A percentile compares a stretch with the other conserved stretches of the same genome.
Conservation (phyloP, 2,329 filamentous ascomycete genomes). For the Hymenoscyphus fraxineus region DNA sequence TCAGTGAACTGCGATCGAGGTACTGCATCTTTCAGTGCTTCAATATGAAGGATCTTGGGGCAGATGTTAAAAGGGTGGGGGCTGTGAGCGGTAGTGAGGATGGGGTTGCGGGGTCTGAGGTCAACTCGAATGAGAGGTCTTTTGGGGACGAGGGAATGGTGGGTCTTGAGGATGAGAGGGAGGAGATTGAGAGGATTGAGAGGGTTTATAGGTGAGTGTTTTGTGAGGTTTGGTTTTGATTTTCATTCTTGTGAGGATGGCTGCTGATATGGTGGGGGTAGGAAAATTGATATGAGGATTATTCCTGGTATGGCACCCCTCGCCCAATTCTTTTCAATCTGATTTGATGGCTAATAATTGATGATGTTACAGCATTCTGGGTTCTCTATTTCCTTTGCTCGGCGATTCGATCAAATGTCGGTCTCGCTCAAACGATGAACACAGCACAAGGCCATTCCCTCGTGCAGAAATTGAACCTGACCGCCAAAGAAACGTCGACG, state of each 20-base stretch:
- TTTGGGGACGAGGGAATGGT: slow-evolving; percentile 12
- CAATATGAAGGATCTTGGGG: slow-evolving; percentile 27
- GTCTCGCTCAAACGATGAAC: slow-evolving; percentile 95
- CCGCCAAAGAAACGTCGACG: slow-evolving; percentile 73
- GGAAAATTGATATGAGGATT: slow-evolving; percentile 55
- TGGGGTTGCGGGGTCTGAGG: neutral
- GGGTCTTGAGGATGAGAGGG: slow-evolving; percentile 19
- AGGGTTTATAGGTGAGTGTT: slow-evolving; percentile 37
- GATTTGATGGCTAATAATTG: neutral
- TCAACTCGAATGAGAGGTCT: slow-evolving; percentile 5
- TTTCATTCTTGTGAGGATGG: neutral
- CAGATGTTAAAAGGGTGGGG: slow-evolving; percentile 7
- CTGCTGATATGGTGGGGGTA: slow-evolving; percentile 10
- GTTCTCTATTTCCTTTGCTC: slow-evolving; percentile 87
- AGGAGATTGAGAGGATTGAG: slow-evolving; percentile 33
- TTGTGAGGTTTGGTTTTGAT: neutral
- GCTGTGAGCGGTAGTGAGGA: neutral
- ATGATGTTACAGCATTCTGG: slow-evolving; percentile 65
- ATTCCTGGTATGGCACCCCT: slow-evolving; percentile 41
- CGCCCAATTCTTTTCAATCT: neutral
- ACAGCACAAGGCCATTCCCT: slow-evolving; percentile 66
- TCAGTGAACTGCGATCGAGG: neutral
- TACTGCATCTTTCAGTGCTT: slow-evolving; percentile 15
- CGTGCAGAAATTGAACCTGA: slow-evolving; percentile 64
- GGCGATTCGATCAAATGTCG: slow-evolving; percentile 86